A percentile compares a stretch with the other conserved stretches of the same genome.
Evolutionary conservation across 331 rosid species (phyloP).

Genomic region (Pyracantha coccinea): DNA sequence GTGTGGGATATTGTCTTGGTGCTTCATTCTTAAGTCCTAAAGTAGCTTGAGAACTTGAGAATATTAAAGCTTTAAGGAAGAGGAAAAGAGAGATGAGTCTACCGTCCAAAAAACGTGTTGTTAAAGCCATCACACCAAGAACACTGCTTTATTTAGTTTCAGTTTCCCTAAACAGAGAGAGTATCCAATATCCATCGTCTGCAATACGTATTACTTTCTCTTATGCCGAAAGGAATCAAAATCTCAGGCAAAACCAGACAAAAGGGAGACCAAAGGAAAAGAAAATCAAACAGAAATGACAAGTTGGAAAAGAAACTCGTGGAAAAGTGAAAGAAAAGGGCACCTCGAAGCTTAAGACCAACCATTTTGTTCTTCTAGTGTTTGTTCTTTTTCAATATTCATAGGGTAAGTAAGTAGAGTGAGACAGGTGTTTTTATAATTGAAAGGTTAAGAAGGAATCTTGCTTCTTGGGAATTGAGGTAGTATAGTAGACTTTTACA

Average conservation of each 20-base stretch:
- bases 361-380: slow-evolving; percentile 7
- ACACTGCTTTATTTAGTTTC: not conserved
- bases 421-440: not conserved
- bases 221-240: slow-evolving; percentile 29
- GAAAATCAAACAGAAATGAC: slow-evolving; percentile 13
- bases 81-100: not conserved
- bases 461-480: not conserved
- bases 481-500: not conserved
- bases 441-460: not conserved
- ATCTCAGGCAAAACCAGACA: not conserved
- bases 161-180: not conserved
- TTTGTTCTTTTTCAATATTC: slow-evolving; percentile 19
- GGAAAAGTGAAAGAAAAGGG: slow-evolving; percentile 37
- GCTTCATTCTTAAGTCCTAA: not conserved
- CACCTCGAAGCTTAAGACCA: slow-evolving; percentile 2
- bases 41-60: not conserved
- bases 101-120: slow-evolving; percentile 24
- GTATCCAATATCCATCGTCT: not conserved
- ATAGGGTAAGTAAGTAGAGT: not conserved
- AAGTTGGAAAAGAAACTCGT: not conserved
- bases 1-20: not conserved
- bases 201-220: slow-evolving; percentile 5
- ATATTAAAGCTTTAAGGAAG: not conserved
- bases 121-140: slow-evolving; percentile 14
- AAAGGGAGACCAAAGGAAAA: slow-evolving; percentile 6